phyloP scores from a whole-genome alignment of 2,329 filamentous ascomycete genomes.

The Rutstroemia sp. region DNA sequence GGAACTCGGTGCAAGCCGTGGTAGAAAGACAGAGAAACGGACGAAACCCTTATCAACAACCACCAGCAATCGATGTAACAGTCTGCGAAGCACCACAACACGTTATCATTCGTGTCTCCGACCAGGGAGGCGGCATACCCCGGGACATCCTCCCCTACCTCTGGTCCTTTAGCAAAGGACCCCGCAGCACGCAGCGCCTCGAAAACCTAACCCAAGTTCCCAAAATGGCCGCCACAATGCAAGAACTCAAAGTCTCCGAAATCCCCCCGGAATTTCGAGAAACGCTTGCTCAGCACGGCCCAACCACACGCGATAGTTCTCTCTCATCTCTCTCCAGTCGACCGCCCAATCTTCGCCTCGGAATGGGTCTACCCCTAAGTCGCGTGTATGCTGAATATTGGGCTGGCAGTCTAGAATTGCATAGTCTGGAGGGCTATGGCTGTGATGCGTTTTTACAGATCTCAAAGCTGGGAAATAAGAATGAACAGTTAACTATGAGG shows the following conservation, averaged over 20 bases:
- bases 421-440: constrained; percentile 91
- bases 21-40: constrained; percentile 60
- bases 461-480: constrained; percentile 94
- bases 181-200: constrained; percentile 68
- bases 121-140: constrained; percentile 88
- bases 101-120: constrained; percentile 92
- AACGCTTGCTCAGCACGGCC: constrained; percentile 2
- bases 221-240: constrained; percentile 85
- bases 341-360: constrained; percentile 78
- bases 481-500: constrained; percentile 79
- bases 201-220: constrained; percentile 82
- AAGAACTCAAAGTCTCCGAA: constrained; percentile 61
- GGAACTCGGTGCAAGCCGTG: constrained; percentile 90
- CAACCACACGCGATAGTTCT: constrained; percentile 38
- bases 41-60: constrained; percentile 29
- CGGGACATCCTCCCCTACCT: constrained; percentile 79
- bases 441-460: constrained; percentile 96
- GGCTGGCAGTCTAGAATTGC: constrained; percentile 85
- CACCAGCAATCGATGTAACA: constrained; percentile 85
- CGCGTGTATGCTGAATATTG: constrained; percentile 96
- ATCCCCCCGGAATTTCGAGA: not conserved
- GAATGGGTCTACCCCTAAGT: constrained; percentile 90
- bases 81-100: constrained; percentile 92
- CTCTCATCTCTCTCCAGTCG: constrained; percentile 73
- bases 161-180: constrained; percentile 96